Percentiles rank a stretch among this genome's conserved stretches.
phyloP scores from a whole-genome alignment of 345 rosid species.

The Populus ilicifolia region DNA sequence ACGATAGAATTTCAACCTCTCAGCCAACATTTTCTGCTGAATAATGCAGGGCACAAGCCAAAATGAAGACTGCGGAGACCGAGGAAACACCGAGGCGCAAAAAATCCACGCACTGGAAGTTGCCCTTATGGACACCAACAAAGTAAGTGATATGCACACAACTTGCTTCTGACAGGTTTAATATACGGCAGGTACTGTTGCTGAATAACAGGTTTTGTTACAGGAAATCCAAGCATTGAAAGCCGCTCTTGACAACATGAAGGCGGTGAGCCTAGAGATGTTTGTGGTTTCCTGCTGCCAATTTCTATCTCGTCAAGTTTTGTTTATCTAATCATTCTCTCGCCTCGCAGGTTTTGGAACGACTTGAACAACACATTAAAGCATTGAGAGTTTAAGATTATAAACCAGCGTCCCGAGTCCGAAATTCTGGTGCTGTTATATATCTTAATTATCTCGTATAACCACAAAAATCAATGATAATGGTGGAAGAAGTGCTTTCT shows the following conservation, averaged over 20 bases:
- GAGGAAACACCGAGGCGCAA: slow-evolving; percentile 6
- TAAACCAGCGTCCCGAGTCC: background rate
- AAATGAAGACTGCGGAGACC: background rate
- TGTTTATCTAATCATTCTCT: background rate
- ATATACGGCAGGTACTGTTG: background rate
- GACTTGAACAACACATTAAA: slow-evolving; percentile 31
- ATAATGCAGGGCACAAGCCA: slow-evolving; percentile 18
- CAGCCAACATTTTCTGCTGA: background rate
- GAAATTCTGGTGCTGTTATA: too few species aligned
- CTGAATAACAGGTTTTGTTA: background rate
- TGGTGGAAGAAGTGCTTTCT: too few species aligned
- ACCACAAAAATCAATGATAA: too few species aligned
- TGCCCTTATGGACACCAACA: slow-evolving; percentile 21
- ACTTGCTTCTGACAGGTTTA: background rate
- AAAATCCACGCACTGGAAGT: slow-evolving; percentile 40
- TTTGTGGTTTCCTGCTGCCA: background rate
- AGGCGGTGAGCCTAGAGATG: slow-evolving; percentile 27
- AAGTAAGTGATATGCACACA: background rate
- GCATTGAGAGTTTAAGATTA: slow-evolving; percentile 15
- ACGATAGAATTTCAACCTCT: background rate
- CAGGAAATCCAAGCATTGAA: slow-evolving; percentile 42
- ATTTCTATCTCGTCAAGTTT: background rate
- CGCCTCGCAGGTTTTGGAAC: slow-evolving; percentile 33
- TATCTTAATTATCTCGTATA: too few species aligned
- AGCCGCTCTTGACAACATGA: slow-evolving; percentile 39